phyloP scores from a whole-genome alignment of 805 yeast genomes.

The Schwanniomyces pseudopolymorphus region DNA sequence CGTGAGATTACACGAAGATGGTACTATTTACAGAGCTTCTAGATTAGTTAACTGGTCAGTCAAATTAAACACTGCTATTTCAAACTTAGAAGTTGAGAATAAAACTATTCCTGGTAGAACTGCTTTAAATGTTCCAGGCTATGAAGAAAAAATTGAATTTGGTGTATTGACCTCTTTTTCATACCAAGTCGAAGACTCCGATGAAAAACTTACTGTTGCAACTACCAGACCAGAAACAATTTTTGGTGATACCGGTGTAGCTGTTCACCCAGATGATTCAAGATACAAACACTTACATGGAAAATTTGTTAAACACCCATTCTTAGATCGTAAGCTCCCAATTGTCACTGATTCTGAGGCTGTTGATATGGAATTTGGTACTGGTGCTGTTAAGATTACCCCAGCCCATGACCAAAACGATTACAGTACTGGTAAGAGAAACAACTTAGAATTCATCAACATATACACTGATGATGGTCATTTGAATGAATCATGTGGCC shows the following conservation, averaged over 20 bases:
- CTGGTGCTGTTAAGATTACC: conserved; percentile 99
- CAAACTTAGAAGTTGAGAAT: conserved; percentile 95
- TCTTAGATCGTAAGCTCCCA: conserved; percentile 81
- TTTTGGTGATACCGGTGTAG: conserved; percentile 97
- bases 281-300: conserved; percentile 96
- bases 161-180: conserved; percentile 97
- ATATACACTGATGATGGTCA: conserved; percentile 90
- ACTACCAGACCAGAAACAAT: conserved; percentile 99
- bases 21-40: conserved; percentile 89
- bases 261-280: conserved; percentile 93
- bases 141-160: conserved; percentile 86
- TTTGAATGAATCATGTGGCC: conserved; percentile 87
- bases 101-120: conserved; percentile 85
- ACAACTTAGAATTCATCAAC: conserved; percentile 81
- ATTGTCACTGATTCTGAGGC: conserved; percentile 88
- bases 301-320: conserved; percentile 86
- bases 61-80: conserved; percentile 88
- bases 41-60: conserved; percentile 97
- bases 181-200: conserved; percentile 80
- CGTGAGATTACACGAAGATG: conserved; percentile 89
- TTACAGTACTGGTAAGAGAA: conserved; percentile 95
- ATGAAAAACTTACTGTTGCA: conserved; percentile 87
- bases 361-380: conserved; percentile 99
- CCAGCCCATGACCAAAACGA: conserved; percentile 99
- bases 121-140: conserved; percentile 80